Evolutionary conservation across 2,329 filamentous ascomycete genomes (phyloP), one percentile per base, ranked within the genome.

Genomic region (Aspergillus tanneri): DNA sequence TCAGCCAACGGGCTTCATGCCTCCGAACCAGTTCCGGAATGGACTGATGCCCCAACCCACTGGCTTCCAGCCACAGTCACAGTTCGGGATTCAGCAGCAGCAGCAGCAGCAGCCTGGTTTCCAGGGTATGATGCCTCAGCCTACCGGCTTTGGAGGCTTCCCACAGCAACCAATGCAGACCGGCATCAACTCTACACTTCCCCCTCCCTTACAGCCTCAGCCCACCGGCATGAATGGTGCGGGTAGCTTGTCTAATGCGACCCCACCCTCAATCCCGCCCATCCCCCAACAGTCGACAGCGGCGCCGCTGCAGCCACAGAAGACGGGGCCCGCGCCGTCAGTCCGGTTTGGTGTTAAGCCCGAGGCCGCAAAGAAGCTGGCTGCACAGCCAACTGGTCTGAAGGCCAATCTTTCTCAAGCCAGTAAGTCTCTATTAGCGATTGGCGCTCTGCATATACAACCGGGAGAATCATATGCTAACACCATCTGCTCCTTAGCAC

Each of bases 321-420:
- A 87, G 75, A 95, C 89, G 7, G 89, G 89, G 0, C 93, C 93
- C 5, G 78, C 92, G 16, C 93, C 93, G 37, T 84, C 90, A 19
- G 86, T 99, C 14, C 83, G 90, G 50, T 99, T 99, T 67, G 93
- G 93, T 30, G 85, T 95, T 27, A 79, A 82, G 48, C 75, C 78
- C 22, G 82, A 84, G 40, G 75, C 83, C 22, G 74, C 84, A 23
- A 90, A 90, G 72, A 93, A 88, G 69, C 73, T 97, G 60, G 79
- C 82, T 52, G 84, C 91, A 23, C 93, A 97, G 74, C 81, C 90
- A 22, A 99, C 93, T 5, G 93, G 93, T 55, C 79, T 87, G 61
- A 84, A 88, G 75, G 93, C 93, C 47, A 96, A 97, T 69, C 79
- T 99, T 58, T 80, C 88, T 43, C 88, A 95, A 83, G 93, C 93